Evolutionary conservation across 306 rosid genomes (phyloP), one percentile per base, ranked within the genome.

Genomic region (Parietaria judaica): DNA sequence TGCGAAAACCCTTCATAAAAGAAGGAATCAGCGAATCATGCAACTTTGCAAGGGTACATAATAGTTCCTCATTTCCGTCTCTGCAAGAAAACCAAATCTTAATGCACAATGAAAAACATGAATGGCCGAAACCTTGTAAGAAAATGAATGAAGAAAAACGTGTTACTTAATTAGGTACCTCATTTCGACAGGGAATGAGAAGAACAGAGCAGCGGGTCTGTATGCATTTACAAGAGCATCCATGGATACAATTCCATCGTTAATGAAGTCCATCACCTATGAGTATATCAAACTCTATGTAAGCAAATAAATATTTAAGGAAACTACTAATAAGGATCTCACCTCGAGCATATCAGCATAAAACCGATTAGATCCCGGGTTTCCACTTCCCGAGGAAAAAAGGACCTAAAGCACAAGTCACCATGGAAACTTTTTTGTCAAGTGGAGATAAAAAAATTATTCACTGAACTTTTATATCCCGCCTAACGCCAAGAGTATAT

Each of bases 261-360:
- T 88, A 61, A 94, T 76, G 65, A 86, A 94, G 83, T 94, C 99
- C 84, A 88, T 83, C 64, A 94, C 99, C 99, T 94, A 66, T 58
- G 72, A 65, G 43, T 15, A 54, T 54, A 67, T 60, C 47, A 75
- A 41, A 67, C 37, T 16, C 31, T 52, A 66, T 66, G 50, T 50
- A 65, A 61, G 52, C 17, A 15, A 46, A 50, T 66, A 37, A 37
- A 13, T 12, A 11, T 6, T 58, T 58, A n/a, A 37, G 48, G 43
- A 58, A 31, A 41, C 34, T 5, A 52, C 7, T 65, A 14, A 8
- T 55, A n/a, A 43, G 14, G 31, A 58, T 73, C 74, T 79, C 66
- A 89, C 99, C 94, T 82, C 97, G 73, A 84, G 74, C 66, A 86
- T 80, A 76, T 89, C 97, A 72, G 80, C 70, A 74, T 71, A 78